Evolutionary conservation across 495 filamentous ascomycete genomes (phyloP).

Genomic region (Hypomontagnella monticulosa): DNA sequence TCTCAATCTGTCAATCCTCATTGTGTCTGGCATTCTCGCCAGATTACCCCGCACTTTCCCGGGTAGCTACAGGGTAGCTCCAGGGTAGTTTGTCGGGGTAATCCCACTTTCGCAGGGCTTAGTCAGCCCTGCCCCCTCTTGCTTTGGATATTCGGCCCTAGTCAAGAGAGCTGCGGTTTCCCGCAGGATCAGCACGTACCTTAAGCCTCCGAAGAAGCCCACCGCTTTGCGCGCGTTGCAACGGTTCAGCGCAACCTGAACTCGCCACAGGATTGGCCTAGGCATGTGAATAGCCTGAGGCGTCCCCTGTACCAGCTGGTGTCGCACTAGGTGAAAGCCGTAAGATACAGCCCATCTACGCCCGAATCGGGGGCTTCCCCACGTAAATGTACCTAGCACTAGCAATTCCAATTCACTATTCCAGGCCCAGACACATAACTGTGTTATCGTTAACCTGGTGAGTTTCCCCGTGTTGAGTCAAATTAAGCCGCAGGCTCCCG

Average conservation of each 20-base stretch:
- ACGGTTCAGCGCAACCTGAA: neutral
- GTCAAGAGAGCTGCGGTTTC: neutral
- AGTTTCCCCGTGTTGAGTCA: neutral
- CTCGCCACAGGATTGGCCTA: neutral
- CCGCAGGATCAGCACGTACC: constrained; percentile 1
- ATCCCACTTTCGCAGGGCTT: too few species aligned
- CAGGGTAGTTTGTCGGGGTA: too few species aligned
- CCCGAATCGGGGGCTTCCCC: too few species aligned
- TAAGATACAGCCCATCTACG: too few species aligned
- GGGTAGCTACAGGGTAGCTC: too few species aligned
- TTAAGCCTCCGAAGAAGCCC: neutral
- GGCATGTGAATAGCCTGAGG: neutral
- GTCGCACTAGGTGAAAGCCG: neutral
- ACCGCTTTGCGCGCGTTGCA: neutral
- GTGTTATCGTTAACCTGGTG: neutral
- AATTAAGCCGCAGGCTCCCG: neutral
- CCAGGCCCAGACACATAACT: too few species aligned
- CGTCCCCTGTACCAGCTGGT: constrained; percentile 7
- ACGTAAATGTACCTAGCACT: too few species aligned
- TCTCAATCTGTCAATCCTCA: constrained; percentile 15
- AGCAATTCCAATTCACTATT: too few species aligned
- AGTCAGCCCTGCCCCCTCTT: too few species aligned
- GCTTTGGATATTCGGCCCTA: neutral
- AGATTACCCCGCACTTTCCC: too few species aligned
- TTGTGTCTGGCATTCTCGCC: constrained; percentile 14